phyloP scores from a whole-genome alignment of 2,329 filamentous ascomycete genomes.

The Thielaviopsis ethacetica region DNA sequence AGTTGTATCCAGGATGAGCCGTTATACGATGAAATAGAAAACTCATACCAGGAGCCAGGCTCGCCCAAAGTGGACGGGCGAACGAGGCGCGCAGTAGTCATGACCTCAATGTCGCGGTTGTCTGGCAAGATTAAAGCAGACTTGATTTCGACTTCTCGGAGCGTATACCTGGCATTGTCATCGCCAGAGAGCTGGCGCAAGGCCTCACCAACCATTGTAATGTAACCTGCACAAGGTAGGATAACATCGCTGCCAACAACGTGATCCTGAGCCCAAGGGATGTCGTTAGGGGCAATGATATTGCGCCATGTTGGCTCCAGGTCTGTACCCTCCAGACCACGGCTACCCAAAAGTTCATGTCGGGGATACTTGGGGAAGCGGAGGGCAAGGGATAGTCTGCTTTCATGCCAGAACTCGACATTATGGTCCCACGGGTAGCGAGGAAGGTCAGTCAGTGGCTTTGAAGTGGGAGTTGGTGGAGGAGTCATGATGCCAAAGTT shows the following conservation, averaged over 20 bases:
- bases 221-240: neutral
- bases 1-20: neutral
- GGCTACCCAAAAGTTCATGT: conserved; percentile 30
- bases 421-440: conserved; percentile 33
- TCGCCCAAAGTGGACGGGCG: conserved; percentile 15
- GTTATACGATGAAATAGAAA: conserved; percentile 37
- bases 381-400: conserved; percentile 26
- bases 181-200: neutral
- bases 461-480: neutral
- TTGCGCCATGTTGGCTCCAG: conserved; percentile 33
- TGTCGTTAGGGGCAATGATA: conserved; percentile 28
- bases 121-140: conserved; percentile 32
- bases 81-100: conserved; percentile 25
- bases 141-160: conserved; percentile 30
- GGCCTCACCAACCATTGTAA: conserved; percentile 15
- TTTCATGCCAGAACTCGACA: conserved; percentile 31
- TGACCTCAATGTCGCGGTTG: conserved; percentile 30
- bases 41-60: conserved; percentile 29
- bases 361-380: conserved; percentile 24
- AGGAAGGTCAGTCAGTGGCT: conserved; percentile 25
- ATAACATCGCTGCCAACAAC: neutral
- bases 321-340: conserved; percentile 27
- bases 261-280: conserved; percentile 44
- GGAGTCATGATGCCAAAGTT: conserved; percentile 21
- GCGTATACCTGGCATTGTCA: conserved; percentile 1